These are phyloP conservation scores for Crataegus laevigata DNA, from an alignment of 306 rosid species.

Conservation along the genomic window DNA sequence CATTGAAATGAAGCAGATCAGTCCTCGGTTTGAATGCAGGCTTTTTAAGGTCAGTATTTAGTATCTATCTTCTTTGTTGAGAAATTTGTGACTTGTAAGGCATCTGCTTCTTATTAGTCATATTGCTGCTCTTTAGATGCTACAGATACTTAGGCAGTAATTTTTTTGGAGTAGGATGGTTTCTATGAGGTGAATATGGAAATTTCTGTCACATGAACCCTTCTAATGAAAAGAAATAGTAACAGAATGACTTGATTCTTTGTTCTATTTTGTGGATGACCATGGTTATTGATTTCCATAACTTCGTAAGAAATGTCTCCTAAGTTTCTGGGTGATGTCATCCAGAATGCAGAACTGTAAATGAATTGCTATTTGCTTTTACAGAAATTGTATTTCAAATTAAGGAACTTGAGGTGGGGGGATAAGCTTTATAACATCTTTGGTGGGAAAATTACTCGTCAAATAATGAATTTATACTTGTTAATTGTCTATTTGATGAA, in stretches of 20 bases:
- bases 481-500: background rate
- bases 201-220: too few relatives aligned
- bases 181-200: too few relatives aligned
- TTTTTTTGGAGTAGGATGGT: background rate
- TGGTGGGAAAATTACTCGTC: background rate
- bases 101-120: background rate
- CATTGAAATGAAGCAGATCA: constrained; percentile 71
- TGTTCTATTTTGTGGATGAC: background rate
- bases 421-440: too few relatives aligned
- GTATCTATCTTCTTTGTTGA: too few relatives aligned
- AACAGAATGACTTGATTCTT: background rate
- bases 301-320: background rate
- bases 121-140: background rate
- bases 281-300: background rate
- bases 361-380: background rate
- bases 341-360: background rate
- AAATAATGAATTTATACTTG: background rate
- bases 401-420: background rate
- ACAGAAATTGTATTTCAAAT: background rate
- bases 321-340: background rate
- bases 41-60: constrained; percentile 49
- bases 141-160: background rate
- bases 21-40: constrained; percentile 85
- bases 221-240: too few relatives aligned
- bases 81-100: background rate